Base-by-base conservation (phyloP, 2,329 filamentous ascomycete genomes). In the Nigrospora oryzae region DNA sequence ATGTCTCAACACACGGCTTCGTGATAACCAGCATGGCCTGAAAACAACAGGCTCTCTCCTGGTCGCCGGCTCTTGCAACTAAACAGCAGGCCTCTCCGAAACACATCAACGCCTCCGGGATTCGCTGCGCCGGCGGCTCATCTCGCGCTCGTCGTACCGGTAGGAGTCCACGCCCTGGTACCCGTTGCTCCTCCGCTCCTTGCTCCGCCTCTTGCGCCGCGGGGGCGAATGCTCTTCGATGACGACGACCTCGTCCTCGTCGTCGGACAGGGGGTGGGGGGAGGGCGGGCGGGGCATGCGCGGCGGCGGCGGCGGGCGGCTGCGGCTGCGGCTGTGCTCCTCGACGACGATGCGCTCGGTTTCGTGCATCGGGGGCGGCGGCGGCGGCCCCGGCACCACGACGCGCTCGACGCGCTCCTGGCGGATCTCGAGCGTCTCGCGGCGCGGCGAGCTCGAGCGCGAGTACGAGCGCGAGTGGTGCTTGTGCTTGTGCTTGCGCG, bases 191-290 rank as follows among this genome's bases (percentile, higher is more conserved):
- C 55, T 49, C 38, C 58, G 51, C 38, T 59, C 54, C 38, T 49
- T 51, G 44, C 52, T 51, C 35, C 51, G 46, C 30, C 54, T 50
- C 38, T 51, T 49, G 46, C 56, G 50, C 33, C 56, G 51, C 28
- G 62, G 57, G 41, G 61, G 57, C 23, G 52, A 55, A 37, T 59
- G 54, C 42, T 66, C 64, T 52, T 66, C 63, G 33, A 63, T 51
- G 11, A 67, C 63, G 2, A 67, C 50, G 14, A 66, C 59, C 59
- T 73, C 68, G 38, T 57, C 50, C 46, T 53, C 50, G 42, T 56
- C 49, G 31, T 51, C 53, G 8, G 56, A 52, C 13, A 54, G 55
- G 14, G 57, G 58, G 10, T 63, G 61, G 16, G 50, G 49, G 8
- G 51, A 50, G 14, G 47, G 37, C 14, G 42, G 38, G 14, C 28